Conservation (phyloP, 2,329 filamentous ascomycete genomes). For the Ophiocordyceps robertsii region DNA sequence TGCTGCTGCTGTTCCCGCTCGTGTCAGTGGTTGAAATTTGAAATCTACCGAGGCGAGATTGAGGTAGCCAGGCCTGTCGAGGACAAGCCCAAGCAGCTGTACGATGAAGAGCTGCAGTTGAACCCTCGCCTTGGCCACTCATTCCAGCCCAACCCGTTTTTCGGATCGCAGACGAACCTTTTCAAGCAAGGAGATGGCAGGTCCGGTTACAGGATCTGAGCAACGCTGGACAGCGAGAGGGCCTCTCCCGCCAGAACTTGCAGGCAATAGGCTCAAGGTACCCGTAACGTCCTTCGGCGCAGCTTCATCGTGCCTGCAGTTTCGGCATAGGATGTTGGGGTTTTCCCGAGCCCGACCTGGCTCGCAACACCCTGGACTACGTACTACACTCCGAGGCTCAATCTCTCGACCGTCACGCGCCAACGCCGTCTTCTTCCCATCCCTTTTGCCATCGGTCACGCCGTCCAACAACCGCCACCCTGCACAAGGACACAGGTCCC, state of each 20-base stretch:
- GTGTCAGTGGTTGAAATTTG: constrained; percentile 50
- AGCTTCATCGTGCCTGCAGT: too few relatives aligned
- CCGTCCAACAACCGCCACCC: neutral
- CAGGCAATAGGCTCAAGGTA: too few relatives aligned
- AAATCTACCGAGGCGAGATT: constrained; percentile 41
- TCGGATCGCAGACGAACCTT: constrained; percentile 22
- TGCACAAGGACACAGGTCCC: neutral
- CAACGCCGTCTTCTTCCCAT: too few relatives aligned
- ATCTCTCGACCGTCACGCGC: too few relatives aligned
- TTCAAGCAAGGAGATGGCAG: constrained; percentile 15
- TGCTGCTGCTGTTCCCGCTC: constrained; percentile 46
- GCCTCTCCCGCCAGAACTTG: too few relatives aligned
- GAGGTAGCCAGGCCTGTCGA: constrained; percentile 24
- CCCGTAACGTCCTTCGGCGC: too few relatives aligned
- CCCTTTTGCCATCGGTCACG: too few relatives aligned
- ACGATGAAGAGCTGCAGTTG: constrained; percentile 26
- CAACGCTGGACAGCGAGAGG: neutral
- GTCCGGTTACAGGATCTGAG: neutral
- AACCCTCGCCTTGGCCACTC: constrained; percentile 11
- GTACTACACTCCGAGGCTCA: too few relatives aligned
- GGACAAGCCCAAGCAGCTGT: constrained; percentile 23
- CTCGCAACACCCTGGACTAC: too few relatives aligned
- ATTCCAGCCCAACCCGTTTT: constrained; percentile 33
- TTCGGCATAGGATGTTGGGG: too few relatives aligned
- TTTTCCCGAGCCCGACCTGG: too few relatives aligned